Conservation (phyloP, 2,329 filamentous ascomycete genomes). For the Penicillium corylophilum region DNA sequence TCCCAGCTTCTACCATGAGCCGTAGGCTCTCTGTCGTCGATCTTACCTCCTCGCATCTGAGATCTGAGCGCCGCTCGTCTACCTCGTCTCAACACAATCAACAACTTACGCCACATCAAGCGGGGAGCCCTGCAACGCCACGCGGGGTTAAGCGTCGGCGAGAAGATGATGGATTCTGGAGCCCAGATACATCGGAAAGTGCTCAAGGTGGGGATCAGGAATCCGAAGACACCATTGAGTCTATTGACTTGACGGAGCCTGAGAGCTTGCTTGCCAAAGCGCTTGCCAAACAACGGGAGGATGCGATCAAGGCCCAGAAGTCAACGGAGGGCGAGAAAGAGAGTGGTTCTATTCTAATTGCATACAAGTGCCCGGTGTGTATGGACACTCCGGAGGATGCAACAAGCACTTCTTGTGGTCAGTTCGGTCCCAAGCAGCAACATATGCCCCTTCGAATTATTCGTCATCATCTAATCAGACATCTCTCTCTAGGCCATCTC, state of each 20-base stretch:
- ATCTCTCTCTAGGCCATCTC: conserved; percentile 52
- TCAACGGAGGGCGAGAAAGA: conserved; percentile 27
- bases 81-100: not conserved
- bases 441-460: not conserved
- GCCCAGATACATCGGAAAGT: conserved; percentile 7
- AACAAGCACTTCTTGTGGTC: conserved; percentile 61
- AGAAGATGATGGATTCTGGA: not conserved
- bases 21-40: conserved; percentile 17
- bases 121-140: not conserved
- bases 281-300: conserved; percentile 54
- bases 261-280: conserved; percentile 46
- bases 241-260: conserved; percentile 52
- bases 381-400: conserved; percentile 62
- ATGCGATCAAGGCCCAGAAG: conserved; percentile 50
- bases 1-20: conserved; percentile 9
- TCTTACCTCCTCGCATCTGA: conserved; percentile 6
- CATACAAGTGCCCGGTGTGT: conserved; percentile 61
- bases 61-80: not conserved
- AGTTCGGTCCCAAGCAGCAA: conserved; percentile 20
- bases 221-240: conserved; percentile 39
- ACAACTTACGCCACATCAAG: not conserved
- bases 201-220: not conserved
- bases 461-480: not conserved
- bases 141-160: conserved; percentile 17
- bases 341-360: conserved; percentile 43